Conservation (phyloP, 805 yeast genomes). For the Priceomyces castillae region DNA sequence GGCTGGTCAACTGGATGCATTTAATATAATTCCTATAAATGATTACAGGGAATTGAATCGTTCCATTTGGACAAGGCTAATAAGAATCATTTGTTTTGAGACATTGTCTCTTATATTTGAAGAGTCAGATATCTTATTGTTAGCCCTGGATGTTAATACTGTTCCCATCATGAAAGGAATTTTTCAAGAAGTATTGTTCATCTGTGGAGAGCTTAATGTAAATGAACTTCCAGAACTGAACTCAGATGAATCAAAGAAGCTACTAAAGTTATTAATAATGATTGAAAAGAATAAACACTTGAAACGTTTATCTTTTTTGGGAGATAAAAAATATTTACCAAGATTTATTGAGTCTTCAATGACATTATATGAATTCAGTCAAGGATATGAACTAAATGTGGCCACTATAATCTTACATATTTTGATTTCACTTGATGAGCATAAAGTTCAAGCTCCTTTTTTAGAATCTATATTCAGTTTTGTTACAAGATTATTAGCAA, state of each 20-base stretch:
- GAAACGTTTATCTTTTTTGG: constrained; percentile 2
- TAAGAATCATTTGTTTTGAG: constrained; percentile 13
- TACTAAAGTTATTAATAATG: constrained; percentile 12
- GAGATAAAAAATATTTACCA: constrained; percentile 9
- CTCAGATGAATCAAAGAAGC: constrained; percentile 9
- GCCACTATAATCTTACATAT: background rate
- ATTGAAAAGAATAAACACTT: constrained; percentile 11
- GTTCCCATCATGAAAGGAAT: constrained; percentile 15
- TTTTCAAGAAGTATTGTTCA: constrained; percentile 12
- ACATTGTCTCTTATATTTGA: constrained; percentile 18
- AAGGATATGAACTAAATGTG: constrained; percentile 10
- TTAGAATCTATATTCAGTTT: background rate
- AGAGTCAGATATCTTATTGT: constrained; percentile 13
- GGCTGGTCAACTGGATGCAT: background rate
- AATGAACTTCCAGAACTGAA: constrained; percentile 8
- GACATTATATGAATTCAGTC: constrained; percentile 13
- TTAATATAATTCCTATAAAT: constrained; percentile 4
- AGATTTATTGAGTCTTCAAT: constrained; percentile 11
- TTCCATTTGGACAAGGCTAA: constrained; percentile 12
- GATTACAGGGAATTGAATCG: constrained; percentile 1
- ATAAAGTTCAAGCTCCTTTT: background rate
- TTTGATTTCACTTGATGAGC: background rate
- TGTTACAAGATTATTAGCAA: background rate
- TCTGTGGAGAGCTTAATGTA: constrained; percentile 7
- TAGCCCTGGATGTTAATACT: constrained; percentile 7